Conservation (phyloP, 23 red algal genomes). For the Agarophyton chilense region DNA sequence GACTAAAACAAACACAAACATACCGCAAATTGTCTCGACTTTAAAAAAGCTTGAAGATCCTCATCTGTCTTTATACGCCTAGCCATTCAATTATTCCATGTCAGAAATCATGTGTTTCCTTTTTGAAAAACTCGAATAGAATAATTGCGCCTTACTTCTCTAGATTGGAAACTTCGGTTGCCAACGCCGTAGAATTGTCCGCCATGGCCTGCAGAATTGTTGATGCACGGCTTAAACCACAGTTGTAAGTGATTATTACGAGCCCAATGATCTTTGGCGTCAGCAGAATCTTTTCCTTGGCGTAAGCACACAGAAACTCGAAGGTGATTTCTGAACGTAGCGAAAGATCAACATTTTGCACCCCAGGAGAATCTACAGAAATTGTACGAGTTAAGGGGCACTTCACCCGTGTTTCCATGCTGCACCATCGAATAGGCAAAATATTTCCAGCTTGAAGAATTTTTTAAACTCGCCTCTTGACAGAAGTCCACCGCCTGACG, state of each 20-base stretch:
- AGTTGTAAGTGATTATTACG: neutral
- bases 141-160: neutral
- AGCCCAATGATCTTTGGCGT: no score
- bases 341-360: no score
- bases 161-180: neutral
- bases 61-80: constrained; percentile 59
- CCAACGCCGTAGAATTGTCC: neutral
- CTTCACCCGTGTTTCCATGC: no score
- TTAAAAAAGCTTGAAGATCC: constrained; percentile 48
- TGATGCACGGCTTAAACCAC: neutral
- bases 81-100: neutral
- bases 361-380: no score
- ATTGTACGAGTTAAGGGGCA: no score
- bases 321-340: no score
- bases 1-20: neutral
- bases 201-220: neutral
- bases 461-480: no score
- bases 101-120: neutral
- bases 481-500: no score
- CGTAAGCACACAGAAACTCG: no score
- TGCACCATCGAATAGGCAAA: no score
- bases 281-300: no score
- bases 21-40: constrained; percentile 58
- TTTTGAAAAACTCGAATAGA: neutral
- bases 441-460: no score